Base-by-base conservation (phyloP, 2,329 filamentous ascomycete genomes). In the Helicocarpus griseus region DNA sequence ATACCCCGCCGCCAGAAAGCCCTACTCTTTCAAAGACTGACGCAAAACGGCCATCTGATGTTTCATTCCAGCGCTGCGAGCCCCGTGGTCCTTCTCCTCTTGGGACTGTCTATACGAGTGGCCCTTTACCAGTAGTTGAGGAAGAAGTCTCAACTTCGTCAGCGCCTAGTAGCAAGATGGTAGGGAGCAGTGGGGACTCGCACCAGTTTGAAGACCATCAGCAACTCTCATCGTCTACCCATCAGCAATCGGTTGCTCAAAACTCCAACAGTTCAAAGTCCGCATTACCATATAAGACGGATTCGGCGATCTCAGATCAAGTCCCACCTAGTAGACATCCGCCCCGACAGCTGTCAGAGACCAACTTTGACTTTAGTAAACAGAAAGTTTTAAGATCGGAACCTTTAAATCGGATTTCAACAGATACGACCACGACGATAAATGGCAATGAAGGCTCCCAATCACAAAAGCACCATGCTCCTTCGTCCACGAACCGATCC, bases 1-100 rank as follows among this genome's bases (percentile, higher is more conserved):
- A 41, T 19, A 39, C 49, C 5, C 17, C 49, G 5, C 28, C 38
- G 8, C 48, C 46, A 14, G 46, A 49, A 13, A 49, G 46, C 31
- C 46, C 46, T 31, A 31, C 24, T 17, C 38, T 9, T 3, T 41
- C 36, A 6, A 41, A 43, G n/a, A 19, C 29, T 5, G 40, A 44
- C 29, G 29, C 28, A 29, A 44, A 44, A 24, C 3, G 14, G 40
- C 4, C 40, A 44, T 28, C 40, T 9, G 40, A 44, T 7, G 5
- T 47, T 33, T 21, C 21, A 22, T 35, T 24, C 9, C 44, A 35
- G 2, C 19, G 14, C 14, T 21, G 21, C 29, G 44, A 47, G 3
- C 44, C 17, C 11, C 44, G 19, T 17, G 35, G 7, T 47, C 35
- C 28, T 22, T 47, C 44, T 21, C 11, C 44, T 22, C 5, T 35